These are phyloP conservation scores for Poa pratensis DNA, from an alignment of 176 grass and related monocot genomes.

Conservation along the genomic window DNA sequence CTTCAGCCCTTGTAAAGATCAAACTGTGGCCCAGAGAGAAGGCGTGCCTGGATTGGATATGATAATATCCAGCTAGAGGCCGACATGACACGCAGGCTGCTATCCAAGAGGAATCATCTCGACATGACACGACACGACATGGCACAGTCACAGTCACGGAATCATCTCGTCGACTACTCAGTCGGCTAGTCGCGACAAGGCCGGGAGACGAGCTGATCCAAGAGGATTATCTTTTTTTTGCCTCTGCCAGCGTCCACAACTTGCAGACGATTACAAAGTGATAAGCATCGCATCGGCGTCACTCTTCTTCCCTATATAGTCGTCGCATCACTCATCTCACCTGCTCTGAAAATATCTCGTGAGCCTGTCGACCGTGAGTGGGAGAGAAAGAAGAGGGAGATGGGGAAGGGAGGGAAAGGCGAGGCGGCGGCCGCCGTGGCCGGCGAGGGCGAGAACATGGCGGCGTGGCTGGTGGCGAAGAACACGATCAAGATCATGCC, in stretches of 20 bases:
- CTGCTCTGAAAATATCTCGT: neutral
- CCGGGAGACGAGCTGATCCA: neutral
- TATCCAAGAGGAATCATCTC: too few species aligned
- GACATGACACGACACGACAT: too few species aligned
- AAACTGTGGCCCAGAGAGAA: neutral
- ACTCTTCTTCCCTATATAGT: constrained; percentile 6
- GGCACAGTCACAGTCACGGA: neutral
- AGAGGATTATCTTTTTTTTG: neutral
- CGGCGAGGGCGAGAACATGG: constrained; percentile 80
- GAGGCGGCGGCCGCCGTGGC: constrained; percentile 48
- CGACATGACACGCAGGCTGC: too few species aligned
- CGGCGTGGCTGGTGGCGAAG: constrained; percentile 84
- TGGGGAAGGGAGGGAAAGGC: constrained; percentile 82
- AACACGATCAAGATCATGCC: constrained; percentile 96
- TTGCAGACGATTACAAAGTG: neutral
- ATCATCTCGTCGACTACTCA: too few species aligned
- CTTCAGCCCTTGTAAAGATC: too few species aligned
- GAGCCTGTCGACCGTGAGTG: neutral
- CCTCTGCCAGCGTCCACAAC: neutral
- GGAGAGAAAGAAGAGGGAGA: neutral
- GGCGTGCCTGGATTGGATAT: neutral
- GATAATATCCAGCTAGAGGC: too few species aligned
- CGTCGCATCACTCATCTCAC: constrained; percentile 15
- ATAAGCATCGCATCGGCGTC: constrained; percentile 40
- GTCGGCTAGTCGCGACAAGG: neutral